Evolutionary conservation across 306 rosid species (phyloP), one percentile per base, ranked within the genome.

Genomic region (Acacia acuminata): DNA sequence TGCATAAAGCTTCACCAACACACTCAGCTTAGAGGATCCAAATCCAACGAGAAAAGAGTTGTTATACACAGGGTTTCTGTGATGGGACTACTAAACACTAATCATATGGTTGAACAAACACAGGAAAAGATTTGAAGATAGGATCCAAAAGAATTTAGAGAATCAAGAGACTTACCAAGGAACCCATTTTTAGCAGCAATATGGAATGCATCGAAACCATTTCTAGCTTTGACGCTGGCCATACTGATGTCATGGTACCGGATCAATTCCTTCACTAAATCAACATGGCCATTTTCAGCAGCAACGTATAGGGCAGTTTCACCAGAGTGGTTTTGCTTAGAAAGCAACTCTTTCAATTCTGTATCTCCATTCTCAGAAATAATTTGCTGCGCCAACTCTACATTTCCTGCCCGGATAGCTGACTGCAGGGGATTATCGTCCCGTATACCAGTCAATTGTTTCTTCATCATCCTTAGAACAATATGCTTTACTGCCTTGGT

Each of bases 101-200:
- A 75, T 81, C 76, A 76, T 55, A 65, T 79, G 47, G 77, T 24
- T 77, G 38, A 67, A 15, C 45, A 81, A 81, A 24, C 55, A 73
- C 82, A 58, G 43, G 30, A 68, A 43, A 60, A 42, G 45, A 47
- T 36, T 24, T 55, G 19, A 50, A 63, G 65, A 1, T 47, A 73
- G n/a, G 30, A 32, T 58, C 24, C 70, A 64, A 27, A 19, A 47
- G 32, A 77, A 17, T 14, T 15, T 60, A 77, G 56, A 75, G 71
- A 70, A 58, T 75, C 36, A 83, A 78, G 47, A 82, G 40, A 76
- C 86, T 71, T 50, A 91, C 97, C 96, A 56, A 93, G 75, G 80
- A 88, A 60, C 71, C 96, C 97, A 83, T 88, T 90, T 85, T 91
- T 91, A 79, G 97, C 89, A 90, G 96, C 94, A 82, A 93, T 48